Evolutionary conservation across 768 basidiomycete species (phyloP).

Genomic region (Mycena leptocephala): DNA sequence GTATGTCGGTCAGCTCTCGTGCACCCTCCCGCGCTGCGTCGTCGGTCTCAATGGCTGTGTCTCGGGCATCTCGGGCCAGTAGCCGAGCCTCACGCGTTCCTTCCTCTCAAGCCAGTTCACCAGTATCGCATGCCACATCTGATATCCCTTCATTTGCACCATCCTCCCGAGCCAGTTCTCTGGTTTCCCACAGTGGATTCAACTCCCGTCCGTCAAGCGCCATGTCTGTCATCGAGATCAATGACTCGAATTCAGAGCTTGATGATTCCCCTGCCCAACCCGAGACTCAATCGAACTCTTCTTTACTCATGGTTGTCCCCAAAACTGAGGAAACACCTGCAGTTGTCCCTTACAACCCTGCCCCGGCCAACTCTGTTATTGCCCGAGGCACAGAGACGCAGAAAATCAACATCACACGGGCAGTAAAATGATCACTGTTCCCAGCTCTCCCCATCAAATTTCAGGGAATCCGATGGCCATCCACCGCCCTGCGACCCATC

Average conservation of each 20-base stretch:
- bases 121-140: not conserved
- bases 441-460: no score
- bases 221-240: not conserved
- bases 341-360: no score
- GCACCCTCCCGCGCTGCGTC: no score
- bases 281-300: no score
- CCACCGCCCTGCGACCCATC: no score
- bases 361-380: not conserved
- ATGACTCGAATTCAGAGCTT: not conserved
- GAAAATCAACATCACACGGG: not conserved
- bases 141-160: not conserved
- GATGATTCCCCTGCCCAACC: no score
- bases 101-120: constrained; percentile 2
- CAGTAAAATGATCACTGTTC: no score
- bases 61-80: not conserved
- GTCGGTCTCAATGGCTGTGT: not conserved
- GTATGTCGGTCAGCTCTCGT: no score
- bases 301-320: no score
- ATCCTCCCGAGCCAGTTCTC: not conserved
- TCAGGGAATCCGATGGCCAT: no score
- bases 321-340: no score
- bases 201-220: not conserved
- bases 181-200: not conserved
- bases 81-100: not conserved
- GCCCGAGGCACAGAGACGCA: not conserved